Percentiles rank a stretch among this genome's conserved stretches.
These are phyloP conservation scores for Ophiostoma tasmaniense DNA, from an alignment of 2,329 filamentous ascomycete genomes.

Conservation along the genomic window DNA sequence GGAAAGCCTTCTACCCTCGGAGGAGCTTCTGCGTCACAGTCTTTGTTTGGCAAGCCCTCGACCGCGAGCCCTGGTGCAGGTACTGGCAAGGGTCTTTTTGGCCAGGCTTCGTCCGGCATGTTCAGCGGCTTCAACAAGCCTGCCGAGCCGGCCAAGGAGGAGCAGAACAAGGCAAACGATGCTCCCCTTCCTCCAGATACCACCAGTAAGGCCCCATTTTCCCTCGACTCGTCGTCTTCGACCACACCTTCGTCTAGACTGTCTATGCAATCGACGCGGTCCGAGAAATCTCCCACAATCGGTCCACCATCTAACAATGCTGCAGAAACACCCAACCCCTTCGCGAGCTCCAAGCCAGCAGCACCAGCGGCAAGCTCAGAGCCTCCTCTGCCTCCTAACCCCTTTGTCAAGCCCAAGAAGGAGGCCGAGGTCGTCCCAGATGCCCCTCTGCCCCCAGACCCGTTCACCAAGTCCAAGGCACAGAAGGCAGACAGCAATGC, in stretches of 20 bases:
- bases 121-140: constrained; percentile 10
- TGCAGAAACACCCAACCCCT: constrained; percentile 25
- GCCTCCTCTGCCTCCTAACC: constrained; percentile 25
- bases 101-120: constrained; percentile 19
- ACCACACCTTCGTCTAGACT: constrained; percentile 37
- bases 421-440: constrained; percentile 14
- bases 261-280: constrained; percentile 11
- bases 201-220: constrained; percentile 44
- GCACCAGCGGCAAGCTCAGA: constrained; percentile 20
- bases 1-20: constrained; percentile 6
- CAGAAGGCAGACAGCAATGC: background rate
- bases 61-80: constrained; percentile 6
- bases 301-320: constrained; percentile 21
- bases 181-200: constrained; percentile 46
- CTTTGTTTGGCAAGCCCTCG: constrained; percentile 20
- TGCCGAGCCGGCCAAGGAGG: constrained; percentile 29
- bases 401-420: constrained; percentile 16
- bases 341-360: constrained; percentile 24
- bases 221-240: constrained; percentile 45
- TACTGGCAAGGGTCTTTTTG: constrained; percentile 11
- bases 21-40: background rate
- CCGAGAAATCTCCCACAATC: background rate
- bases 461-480: constrained; percentile 11
- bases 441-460: constrained; percentile 19
- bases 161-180: constrained; percentile 22